Conservation (phyloP, 805 yeast genomes). For the Pichia pseudocactophila region DNA sequence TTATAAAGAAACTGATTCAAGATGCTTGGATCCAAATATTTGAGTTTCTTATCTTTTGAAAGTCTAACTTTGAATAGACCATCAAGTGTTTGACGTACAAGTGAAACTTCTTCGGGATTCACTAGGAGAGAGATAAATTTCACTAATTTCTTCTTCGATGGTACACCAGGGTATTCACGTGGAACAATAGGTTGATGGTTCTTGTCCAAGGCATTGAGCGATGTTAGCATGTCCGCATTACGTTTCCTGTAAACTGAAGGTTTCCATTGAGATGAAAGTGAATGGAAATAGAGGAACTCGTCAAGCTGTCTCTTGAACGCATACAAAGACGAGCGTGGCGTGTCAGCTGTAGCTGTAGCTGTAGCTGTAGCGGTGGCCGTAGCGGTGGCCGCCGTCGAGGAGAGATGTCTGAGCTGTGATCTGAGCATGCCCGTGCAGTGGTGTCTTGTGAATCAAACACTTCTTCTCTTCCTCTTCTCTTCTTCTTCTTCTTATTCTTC, state of each 20-base stretch:
- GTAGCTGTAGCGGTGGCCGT: not conserved
- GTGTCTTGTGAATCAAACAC: no score
- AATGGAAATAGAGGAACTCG: constrained; percentile 20
- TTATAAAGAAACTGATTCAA: constrained; percentile 22
- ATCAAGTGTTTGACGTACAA: constrained; percentile 15
- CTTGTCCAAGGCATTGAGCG: constrained; percentile 19
- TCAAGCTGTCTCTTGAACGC: constrained; percentile 23
- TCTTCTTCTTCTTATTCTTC: not conserved
- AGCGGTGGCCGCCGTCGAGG: not conserved
- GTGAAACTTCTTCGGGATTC: constrained; percentile 19
- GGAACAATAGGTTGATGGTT: constrained; percentile 24
- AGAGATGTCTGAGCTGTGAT: not conserved
- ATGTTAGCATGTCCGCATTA: constrained; percentile 15
- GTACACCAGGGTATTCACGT: constrained; percentile 17
- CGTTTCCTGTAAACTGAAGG: constrained; percentile 20
- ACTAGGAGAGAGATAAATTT: constrained; percentile 20
- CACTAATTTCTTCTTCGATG: constrained; percentile 20
- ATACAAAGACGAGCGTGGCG: constrained; percentile 9
- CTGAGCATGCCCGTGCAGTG: not conserved
- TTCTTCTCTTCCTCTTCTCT: not conserved
- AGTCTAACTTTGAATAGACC: constrained; percentile 10
- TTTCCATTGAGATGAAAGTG: constrained; percentile 17
- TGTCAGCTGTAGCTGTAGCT: not conserved
- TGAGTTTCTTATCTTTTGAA: constrained; percentile 3
- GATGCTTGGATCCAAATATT: constrained; percentile 17